Percentiles rank a stretch among this genome's conserved stretches.
phyloP scores from a whole-genome alignment of 1,284 basidiomycete genomes.

The Microbotryum saponariae region DNA sequence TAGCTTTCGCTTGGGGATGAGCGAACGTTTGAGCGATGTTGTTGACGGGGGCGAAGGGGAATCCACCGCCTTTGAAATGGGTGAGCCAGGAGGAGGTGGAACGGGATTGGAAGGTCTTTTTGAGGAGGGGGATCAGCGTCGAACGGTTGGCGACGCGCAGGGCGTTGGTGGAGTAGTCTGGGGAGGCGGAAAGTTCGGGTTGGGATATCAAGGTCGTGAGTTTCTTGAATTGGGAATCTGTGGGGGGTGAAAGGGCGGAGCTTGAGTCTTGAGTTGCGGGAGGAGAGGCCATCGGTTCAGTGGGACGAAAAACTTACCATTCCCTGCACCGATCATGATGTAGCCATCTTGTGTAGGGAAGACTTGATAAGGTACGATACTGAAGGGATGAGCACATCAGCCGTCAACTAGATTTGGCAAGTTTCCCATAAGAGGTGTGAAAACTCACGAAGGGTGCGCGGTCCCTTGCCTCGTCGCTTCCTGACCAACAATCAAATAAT shows the following conservation, averaged over 20 bases:
- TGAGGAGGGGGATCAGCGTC: slow-evolving; percentile 65
- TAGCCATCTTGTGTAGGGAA: slow-evolving; percentile 83
- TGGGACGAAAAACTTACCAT: slow-evolving; percentile 50
- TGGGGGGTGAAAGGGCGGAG: neutral
- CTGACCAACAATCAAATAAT: slow-evolving; percentile 79
- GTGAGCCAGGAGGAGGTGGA: slow-evolving; percentile 65
- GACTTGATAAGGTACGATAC: slow-evolving; percentile 81
- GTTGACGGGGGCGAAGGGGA: slow-evolving; percentile 89
- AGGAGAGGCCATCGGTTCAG: neutral
- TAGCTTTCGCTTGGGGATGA: slow-evolving; percentile 74
- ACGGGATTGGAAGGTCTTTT: slow-evolving; percentile 52
- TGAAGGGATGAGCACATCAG: neutral
- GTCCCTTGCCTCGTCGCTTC: slow-evolving; percentile 86
- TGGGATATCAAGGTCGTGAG: slow-evolving; percentile 53
- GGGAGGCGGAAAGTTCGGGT: slow-evolving; percentile 54
- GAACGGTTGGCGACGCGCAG: slow-evolving; percentile 67
- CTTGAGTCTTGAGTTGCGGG: neutral
- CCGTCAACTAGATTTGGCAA: neutral
- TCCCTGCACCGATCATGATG: slow-evolving; percentile 88
- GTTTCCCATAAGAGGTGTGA: neutral
- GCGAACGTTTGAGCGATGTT: slow-evolving; percentile 82
- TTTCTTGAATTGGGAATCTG: slow-evolving; percentile 55
- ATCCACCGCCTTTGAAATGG: slow-evolving; percentile 67
- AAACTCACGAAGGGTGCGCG: slow-evolving; percentile 52
- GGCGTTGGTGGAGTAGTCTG: slow-evolving; percentile 63